Evolutionary conservation across 192 early-diverging fungal genomes (phyloP).

Genomic region (Coemansia sp.): DNA sequence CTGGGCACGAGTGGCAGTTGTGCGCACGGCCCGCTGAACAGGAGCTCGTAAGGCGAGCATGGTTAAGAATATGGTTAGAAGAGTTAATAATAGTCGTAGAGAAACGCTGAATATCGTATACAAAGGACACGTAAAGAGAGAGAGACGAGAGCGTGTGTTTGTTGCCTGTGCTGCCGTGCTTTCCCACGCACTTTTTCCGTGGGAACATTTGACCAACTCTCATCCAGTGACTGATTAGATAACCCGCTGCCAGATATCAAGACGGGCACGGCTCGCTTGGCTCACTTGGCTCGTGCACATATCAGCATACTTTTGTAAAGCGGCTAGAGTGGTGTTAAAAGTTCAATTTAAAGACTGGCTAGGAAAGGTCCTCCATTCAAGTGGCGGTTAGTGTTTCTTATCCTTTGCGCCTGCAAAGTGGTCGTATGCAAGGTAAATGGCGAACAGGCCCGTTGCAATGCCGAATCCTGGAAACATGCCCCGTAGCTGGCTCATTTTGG

Average conservation of each 20-base stretch:
- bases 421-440: constrained; percentile 72
- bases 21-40: not conserved
- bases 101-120: no score
- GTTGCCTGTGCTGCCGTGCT: no score
- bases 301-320: not conserved
- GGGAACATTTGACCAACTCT: not conserved
- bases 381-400: constrained; percentile 32
- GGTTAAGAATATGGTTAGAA: not conserved
- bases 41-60: constrained; percentile 1
- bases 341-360: not conserved
- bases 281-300: not conserved
- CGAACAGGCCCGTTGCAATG: constrained; percentile 75
- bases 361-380: not conserved
- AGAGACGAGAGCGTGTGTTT: not conserved
- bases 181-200: not conserved
- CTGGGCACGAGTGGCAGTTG: not conserved
- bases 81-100: not conserved
- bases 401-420: constrained; percentile 55
- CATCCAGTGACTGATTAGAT: not conserved
- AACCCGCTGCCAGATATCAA: not conserved
- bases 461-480: constrained; percentile 80
- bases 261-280: not conserved
- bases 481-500: constrained; percentile 62
- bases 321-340: not conserved
- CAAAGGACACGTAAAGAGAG: not conserved